Base-by-base conservation (phyloP, 768 basidiomycete species). In the Brasilioporus rufonigricans region DNA sequence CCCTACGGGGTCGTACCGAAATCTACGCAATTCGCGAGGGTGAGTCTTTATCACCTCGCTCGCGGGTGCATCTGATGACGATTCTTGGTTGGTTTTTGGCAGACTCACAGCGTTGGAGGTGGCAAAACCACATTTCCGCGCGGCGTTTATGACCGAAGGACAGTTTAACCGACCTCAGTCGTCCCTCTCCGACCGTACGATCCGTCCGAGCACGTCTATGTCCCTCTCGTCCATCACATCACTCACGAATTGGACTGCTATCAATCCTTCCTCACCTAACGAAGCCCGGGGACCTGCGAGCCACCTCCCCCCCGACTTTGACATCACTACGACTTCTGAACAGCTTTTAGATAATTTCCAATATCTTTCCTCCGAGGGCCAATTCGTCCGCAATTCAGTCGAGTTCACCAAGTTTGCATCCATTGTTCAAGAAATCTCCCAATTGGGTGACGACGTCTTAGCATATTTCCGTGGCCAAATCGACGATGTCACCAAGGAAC, bases 11-110 rank as follows among this genome's bases (percentile, higher is more conserved):
- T 65, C 73, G 1, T 77, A 85, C 32, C 78, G 82, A 29, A 79
- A 83, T 59, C 66, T 86, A 68, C 80, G 83, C 50, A 91, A 91
- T 64, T 77, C 83, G 11, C 74, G 87, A 74, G 89, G 89, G 87
- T 89, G 61, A 35, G 86, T 29, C 73, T 38, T 38, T 14, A 9
- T 48, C 5, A 43, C 6, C 29, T 23, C 16, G 9, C 21, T 9
- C 24, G 5, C 7, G 9, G 0, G 5, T 9, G 14, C 32, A 13
- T 35, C 50, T 58, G 18, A 50, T 44, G 44, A 26, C n/a, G 24
- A 27, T 26, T 7, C 21, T 13, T 39, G 50, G 16, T 50, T 21
- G 44, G n/a, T 18, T 29, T n/a, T 58, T 29, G 36, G 29, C 35
- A 63, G 68, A 49, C 71, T 89, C 32, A 89, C 86, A 9, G 79